A percentile compares a stretch with the other conserved stretches of the same genome.
Evolutionary conservation across 1,284 basidiomycete species (phyloP).

Genomic region (Cystobasidiaceae sp.): DNA sequence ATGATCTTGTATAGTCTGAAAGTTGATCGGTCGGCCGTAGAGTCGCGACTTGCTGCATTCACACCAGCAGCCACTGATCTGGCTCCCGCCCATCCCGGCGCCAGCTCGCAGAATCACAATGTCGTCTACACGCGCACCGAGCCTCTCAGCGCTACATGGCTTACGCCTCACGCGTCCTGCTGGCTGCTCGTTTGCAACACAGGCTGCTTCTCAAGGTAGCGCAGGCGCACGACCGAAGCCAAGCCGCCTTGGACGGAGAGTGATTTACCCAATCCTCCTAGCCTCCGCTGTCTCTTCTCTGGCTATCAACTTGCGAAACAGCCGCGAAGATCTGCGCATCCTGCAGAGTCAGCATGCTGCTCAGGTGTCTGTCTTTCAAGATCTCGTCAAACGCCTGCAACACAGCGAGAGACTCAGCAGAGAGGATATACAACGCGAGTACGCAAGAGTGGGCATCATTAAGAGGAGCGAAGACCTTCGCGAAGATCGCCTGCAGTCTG

Average conservation of each 20-base stretch:
- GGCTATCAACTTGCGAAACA: conserved; percentile 38
- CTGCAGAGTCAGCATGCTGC: conserved; percentile 31
- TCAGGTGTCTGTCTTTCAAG: conserved; percentile 37
- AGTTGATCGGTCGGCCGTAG: too few species aligned
- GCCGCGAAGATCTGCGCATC: conserved; percentile 26
- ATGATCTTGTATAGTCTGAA: too few species aligned
- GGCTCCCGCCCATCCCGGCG: too few species aligned
- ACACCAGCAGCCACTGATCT: too few species aligned
- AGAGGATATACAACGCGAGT: conserved; percentile 33
- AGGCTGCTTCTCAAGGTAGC: neutral
- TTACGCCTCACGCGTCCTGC: too few species aligned
- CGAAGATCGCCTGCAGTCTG: neutral
- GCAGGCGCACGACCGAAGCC: neutral
- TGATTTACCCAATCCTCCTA: conserved; percentile 39
- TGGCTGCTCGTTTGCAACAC: too few species aligned
- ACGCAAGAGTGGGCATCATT: conserved; percentile 35
- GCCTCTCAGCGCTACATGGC: too few species aligned
- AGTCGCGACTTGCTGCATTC: too few species aligned
- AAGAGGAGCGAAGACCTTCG: conserved; percentile 17
- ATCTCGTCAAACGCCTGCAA: neutral
- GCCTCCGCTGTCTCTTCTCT: conserved; percentile 38
- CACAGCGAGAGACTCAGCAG: conserved; percentile 6
- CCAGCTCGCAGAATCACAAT: too few species aligned
- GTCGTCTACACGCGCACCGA: too few species aligned
- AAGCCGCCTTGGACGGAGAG: neutral